Conservation (phyloP, 164 flowering plant species). For the Vitis amurensis region DNA sequence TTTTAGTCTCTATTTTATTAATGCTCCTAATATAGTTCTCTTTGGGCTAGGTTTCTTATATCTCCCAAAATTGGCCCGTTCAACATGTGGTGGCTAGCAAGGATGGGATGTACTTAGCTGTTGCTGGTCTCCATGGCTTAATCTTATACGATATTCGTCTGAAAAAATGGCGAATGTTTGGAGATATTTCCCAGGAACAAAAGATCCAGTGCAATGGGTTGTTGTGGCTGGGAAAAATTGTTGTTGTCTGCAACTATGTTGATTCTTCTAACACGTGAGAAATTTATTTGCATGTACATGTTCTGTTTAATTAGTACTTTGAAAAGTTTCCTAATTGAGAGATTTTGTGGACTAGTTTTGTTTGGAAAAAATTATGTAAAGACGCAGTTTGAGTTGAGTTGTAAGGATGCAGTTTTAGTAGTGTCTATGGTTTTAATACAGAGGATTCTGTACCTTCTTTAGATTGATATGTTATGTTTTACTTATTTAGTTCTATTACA, state of each 20-base stretch:
- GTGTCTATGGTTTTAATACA: no score
- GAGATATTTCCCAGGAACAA: slow-evolving; percentile 95
- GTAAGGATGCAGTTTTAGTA: no score
- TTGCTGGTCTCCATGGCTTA: slow-evolving; percentile 94
- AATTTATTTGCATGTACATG: slow-evolving; percentile 7
- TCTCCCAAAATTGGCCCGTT: slow-evolving; percentile 97
- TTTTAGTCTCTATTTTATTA: neutral
- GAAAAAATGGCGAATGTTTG: slow-evolving; percentile 93
- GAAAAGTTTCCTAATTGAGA: no score
- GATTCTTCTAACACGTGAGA: slow-evolving; percentile 85
- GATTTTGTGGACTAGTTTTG: no score
- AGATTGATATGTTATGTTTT: neutral
- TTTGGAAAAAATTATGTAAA: no score
- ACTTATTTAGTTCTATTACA: slow-evolving; percentile 28
- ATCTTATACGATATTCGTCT: slow-evolving; percentile 79
- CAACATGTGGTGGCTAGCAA: slow-evolving; percentile 89
- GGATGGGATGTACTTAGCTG: slow-evolving; percentile 96
- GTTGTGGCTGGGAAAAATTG: slow-evolving; percentile 94
- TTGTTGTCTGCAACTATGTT: slow-evolving; percentile 87
- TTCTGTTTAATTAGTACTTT: slow-evolving; percentile 1
- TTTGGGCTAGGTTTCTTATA: slow-evolving; percentile 75
- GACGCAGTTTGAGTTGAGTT: no score
- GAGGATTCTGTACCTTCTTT: no score
- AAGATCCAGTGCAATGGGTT: slow-evolving; percentile 92
- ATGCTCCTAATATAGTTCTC: slow-evolving; percentile 19